phyloP scores from a whole-genome alignment of 441 rosid genomes.

The Brassica hybrid region DNA sequence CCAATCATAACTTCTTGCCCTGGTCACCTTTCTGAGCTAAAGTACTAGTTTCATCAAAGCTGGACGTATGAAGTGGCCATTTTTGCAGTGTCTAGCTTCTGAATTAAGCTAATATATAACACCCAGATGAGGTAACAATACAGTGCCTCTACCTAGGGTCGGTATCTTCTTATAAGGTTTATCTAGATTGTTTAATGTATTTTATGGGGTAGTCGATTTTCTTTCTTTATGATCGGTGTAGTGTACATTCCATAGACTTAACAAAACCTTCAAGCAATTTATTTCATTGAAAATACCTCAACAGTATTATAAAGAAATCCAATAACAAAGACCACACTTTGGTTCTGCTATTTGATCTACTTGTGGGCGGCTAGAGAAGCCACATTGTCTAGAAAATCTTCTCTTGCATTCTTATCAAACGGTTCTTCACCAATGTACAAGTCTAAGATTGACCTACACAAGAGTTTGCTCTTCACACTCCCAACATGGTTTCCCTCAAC shows the following conservation, averaged over 20 bases:
- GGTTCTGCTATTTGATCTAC: neutral
- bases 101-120: neutral
- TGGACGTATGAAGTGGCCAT: constrained; percentile 29
- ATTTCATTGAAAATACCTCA: constrained; percentile 14
- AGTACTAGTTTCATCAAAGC: constrained; percentile 44
- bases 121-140: constrained; percentile 1
- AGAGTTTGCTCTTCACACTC: constrained; percentile 75
- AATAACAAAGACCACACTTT: constrained; percentile 13
- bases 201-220: constrained; percentile 20
- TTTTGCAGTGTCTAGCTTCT: constrained; percentile 41
- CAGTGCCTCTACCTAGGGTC: constrained; percentile 15
- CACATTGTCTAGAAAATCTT: constrained; percentile 63
- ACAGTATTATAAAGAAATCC: constrained; percentile 9
- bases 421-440: constrained; percentile 86
- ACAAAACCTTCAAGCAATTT: constrained; percentile 17
- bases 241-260: constrained; percentile 28
- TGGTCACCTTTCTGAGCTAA: constrained; percentile 56
- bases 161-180: constrained; percentile 22
- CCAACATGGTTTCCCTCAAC: constrained; percentile 87
- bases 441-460: constrained; percentile 78
- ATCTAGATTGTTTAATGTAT: constrained; percentile 6
- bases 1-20: constrained; percentile 51
- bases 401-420: constrained; percentile 73
- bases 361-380: constrained; percentile 53
- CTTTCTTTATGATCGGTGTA: constrained; percentile 4